These are phyloP conservation scores for Pholiota microspora DNA, from an alignment of 768 basidiomycete species.

Conservation along the genomic window DNA sequence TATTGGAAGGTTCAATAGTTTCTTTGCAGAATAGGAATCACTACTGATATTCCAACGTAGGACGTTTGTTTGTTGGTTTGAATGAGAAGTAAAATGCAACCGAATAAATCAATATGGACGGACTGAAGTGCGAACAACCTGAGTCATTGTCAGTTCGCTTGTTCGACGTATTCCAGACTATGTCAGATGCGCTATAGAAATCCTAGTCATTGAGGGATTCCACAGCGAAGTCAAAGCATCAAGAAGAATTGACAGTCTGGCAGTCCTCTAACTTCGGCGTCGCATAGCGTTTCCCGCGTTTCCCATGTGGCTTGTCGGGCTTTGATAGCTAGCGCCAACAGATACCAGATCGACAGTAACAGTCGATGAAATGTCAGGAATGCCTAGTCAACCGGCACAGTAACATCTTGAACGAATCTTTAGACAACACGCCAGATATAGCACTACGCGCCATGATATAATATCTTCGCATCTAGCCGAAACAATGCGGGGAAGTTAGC, in stretches of 20 bases:
- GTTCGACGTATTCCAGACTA: too few relatives aligned
- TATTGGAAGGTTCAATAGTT: background rate
- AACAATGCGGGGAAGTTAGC: too few relatives aligned
- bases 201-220: background rate
- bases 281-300: too few relatives aligned
- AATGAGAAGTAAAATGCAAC: background rate
- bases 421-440: too few relatives aligned
- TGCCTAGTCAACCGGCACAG: too few relatives aligned
- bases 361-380: background rate
- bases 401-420: background rate
- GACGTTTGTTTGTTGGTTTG: background rate
- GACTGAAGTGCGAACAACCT: too few relatives aligned
- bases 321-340: background rate
- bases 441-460: too few relatives aligned
- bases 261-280: too few relatives aligned
- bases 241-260: too few relatives aligned
- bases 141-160: too few relatives aligned
- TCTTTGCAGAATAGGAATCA: background rate
- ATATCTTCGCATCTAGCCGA: too few relatives aligned
- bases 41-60: background rate
- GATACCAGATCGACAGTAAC: background rate
- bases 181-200: background rate
- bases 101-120: background rate
- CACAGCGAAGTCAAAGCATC: background rate
- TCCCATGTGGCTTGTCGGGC: background rate